Base-by-base conservation (phyloP, 257 asterid species). In the Voacanga thouarsii region DNA sequence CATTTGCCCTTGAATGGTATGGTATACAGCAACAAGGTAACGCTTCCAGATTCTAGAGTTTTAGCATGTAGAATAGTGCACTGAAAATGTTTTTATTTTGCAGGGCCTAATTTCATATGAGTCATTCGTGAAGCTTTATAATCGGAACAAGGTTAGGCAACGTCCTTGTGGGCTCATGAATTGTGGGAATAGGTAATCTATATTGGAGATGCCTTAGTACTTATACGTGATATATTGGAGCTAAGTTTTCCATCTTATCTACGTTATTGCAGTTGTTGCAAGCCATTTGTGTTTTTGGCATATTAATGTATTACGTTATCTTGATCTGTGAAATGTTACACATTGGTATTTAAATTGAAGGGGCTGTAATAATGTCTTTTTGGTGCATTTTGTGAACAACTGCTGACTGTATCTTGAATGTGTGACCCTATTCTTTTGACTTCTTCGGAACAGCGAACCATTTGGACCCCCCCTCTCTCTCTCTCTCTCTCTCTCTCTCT, bases 111-210 rank as follows among this genome's bases (percentile, higher is more conserved):
- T 92, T 80, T 83, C 93, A 5, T 92, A 91, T 30, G 94, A 93
- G 51, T 82, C 78, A 74, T 93, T 93, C 82, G 94, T 93, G 85
- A 89, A 88, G 90, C 97, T 93, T 71, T 89, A 90, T 82, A 83
- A 88, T 57, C 86, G 91, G 89, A 92, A 87, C 76, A 82, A 86
- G 87, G 80, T 88, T 64, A 94, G 87, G 59, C 76, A 91, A 72
- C 85, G 75, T 72, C 98, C 98, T 18, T 65, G 85, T 82, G 98
- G 98, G 76, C 92, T 93, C 69, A 77, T 80, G 75, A 93, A 93
- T 82, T 89, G 93, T 88, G 98, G 98, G 73, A 93, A 93, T 87
- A 93, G n/a, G n/a, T n/a, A n/a, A n/a, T n/a, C n/a, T n/a, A n/a
- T n/a, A n/a, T n/a, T n/a, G n/a, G n/a, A n/a, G n/a, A n/a, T n/a